Conservation (phyloP, 2,329 filamentous ascomycete genomes). For the Talaromyces sp. region DNA sequence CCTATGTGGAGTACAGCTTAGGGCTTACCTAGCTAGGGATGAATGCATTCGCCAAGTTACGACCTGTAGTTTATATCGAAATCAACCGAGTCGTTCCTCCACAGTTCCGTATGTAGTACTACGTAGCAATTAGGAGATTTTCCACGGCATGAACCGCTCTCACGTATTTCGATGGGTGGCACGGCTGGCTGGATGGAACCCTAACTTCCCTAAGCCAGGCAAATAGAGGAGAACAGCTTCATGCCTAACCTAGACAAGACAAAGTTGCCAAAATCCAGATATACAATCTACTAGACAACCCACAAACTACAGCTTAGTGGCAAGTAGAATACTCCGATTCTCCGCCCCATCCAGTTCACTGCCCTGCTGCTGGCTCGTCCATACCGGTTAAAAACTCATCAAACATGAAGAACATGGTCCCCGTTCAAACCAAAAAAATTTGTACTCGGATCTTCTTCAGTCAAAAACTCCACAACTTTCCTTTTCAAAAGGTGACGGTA, state of each 20-base stretch:
- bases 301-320: neutral
- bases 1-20: neutral
- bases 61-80: neutral
- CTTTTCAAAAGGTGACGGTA: neutral
- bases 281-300: neutral
- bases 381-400: neutral
- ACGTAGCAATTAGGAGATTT: neutral
- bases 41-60: neutral
- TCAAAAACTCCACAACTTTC: neutral
- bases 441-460: neutral
- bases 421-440: neutral
- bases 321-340: neutral
- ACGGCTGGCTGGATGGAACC: conserved; percentile 4
- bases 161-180: neutral
- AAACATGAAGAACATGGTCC: neutral
- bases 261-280: neutral
- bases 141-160: neutral
- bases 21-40: neutral
- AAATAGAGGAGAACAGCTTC: neutral
- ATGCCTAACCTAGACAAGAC: neutral
- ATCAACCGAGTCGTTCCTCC: neutral
- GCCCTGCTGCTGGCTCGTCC: neutral
- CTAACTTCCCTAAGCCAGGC: neutral
- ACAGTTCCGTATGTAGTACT: neutral
- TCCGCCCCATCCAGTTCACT: neutral